These are phyloP conservation scores for Dictyostelium purpureum DNA, from an alignment of 78 protist species.

Conservation along the genomic window DNA sequence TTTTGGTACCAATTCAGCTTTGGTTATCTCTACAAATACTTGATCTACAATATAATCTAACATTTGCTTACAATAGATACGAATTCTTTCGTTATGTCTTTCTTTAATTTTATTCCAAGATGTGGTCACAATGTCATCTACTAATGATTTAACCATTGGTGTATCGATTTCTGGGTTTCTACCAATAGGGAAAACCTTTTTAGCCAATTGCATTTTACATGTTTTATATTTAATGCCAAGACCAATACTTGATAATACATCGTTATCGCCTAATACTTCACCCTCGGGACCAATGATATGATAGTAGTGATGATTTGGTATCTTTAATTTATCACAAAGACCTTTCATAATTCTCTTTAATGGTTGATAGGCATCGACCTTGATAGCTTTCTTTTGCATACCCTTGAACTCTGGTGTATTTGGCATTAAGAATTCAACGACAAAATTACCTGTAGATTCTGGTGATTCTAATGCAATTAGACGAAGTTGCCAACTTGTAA, in stretches of 20 bases:
- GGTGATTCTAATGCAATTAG: slow-evolving; percentile 39
- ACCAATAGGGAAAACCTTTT: slow-evolving; percentile 53
- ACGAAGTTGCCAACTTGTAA: slow-evolving; percentile 71
- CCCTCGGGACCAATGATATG: slow-evolving; percentile 66
- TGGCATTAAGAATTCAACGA: slow-evolving; percentile 54
- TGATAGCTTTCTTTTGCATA: slow-evolving; percentile 70
- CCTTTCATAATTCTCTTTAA: slow-evolving; percentile 73
- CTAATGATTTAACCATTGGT: neutral
- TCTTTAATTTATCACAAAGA: slow-evolving; percentile 30
- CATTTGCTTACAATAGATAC: slow-evolving; percentile 41
- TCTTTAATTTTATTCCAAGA: slow-evolving; percentile 28
- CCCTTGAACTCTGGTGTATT: slow-evolving; percentile 65
- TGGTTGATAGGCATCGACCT: slow-evolving; percentile 76
- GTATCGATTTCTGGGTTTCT: neutral
- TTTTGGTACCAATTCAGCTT: slow-evolving; percentile 58
- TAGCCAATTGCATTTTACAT: slow-evolving; percentile 41
- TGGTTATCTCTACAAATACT: slow-evolving; percentile 46
- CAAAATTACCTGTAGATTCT: slow-evolving; percentile 63
- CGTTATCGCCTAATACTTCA: slow-evolving; percentile 41
- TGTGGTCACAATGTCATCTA: neutral
- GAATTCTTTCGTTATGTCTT: slow-evolving; percentile 46
- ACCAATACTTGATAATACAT: slow-evolving; percentile 52
- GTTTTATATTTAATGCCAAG: slow-evolving; percentile 66
- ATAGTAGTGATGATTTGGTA: slow-evolving; percentile 67
- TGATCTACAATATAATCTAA: slow-evolving; percentile 52